Base-by-base conservation (phyloP, 164 flowering plant genomes). In the Nymphaea colorata region DNA sequence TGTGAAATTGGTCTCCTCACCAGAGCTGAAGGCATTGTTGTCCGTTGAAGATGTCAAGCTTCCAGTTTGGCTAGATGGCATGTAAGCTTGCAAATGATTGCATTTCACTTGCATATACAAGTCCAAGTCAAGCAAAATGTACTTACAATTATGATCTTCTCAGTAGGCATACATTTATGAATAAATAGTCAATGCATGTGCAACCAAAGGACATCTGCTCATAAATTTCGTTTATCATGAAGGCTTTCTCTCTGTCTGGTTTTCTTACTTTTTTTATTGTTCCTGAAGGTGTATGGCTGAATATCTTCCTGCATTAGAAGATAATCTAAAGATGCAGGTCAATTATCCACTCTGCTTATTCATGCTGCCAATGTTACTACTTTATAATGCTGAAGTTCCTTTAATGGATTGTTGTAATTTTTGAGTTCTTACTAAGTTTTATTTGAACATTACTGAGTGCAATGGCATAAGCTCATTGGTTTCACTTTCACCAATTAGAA, bases 271-370 rank as follows among this genome's bases (percentile, higher is more conserved):
- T 61, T 61, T n/a, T 25, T 15, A 5, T 15, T 61, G 16, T 61
- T n/a, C 16, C 16, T 61, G 59, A 64, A 94, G 98, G 98, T 94
- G 97, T 82, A 79, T 90, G 90, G 96, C 98, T 36, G 98, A 89
- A 82, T 94, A 91, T 80, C 91, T 94, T 76, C 96, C 93, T 36
- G 75, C 75, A 73, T 66, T 94, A 53, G 98, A 94, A 72, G 90
- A 88, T 68, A 70, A 74, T 72, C 85, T 94, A 51, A 79, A 77
- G 74, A 69, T 75, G 47, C 90, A 89, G 95, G 98, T 94, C 17
- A 73, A 81, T 67, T 71, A 25, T 25, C 36, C 43, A 18, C 61
- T 25, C 16, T 63, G 55, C 69, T 76, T 25, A 25, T 25, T 25
- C 36, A 25, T 25, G 36, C 36, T 25, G 36, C 36, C 36, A 25